These are phyloP conservation scores for Sporothrix variecibatus DNA, from an alignment of 2,329 filamentous ascomycete genomes.

Conservation along the genomic window DNA sequence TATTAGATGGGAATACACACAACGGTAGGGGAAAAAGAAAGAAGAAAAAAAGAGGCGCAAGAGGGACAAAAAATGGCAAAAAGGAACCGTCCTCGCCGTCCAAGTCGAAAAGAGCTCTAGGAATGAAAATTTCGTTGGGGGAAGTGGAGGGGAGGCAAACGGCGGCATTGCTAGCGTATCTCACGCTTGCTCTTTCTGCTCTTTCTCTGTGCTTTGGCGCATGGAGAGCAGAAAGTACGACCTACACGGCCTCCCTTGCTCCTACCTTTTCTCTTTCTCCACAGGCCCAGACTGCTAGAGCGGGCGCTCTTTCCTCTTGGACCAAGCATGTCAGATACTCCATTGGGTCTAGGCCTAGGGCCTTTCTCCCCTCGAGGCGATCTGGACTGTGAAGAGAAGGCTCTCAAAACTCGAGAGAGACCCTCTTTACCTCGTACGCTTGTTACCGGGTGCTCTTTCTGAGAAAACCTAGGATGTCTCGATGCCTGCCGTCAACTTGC, in stretches of 20 bases:
- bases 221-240: background rate
- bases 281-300: background rate
- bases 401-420: background rate
- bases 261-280: background rate
- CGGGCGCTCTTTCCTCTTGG: background rate
- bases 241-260: background rate
- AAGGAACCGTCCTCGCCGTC: background rate
- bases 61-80: background rate
- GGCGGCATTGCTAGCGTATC: conserved; percentile 2
- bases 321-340: conserved; percentile 11
- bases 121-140: conserved; percentile 16
- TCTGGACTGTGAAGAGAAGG: background rate
- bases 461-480: background rate
- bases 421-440: background rate
- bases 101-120: background rate
- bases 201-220: background rate
- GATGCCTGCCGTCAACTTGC: background rate
- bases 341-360: conserved; percentile 20
- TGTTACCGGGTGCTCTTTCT: background rate
- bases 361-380: background rate
- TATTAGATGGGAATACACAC: background rate
- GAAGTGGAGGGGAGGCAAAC: conserved; percentile 12
- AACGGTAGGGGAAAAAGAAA: background rate
- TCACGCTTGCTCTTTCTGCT: background rate
- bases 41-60: background rate